Percentiles rank a stretch among this genome's conserved stretches.
Conservation (phyloP, 495 filamentous ascomycete genomes). For the Penicillium riverlandense region DNA sequence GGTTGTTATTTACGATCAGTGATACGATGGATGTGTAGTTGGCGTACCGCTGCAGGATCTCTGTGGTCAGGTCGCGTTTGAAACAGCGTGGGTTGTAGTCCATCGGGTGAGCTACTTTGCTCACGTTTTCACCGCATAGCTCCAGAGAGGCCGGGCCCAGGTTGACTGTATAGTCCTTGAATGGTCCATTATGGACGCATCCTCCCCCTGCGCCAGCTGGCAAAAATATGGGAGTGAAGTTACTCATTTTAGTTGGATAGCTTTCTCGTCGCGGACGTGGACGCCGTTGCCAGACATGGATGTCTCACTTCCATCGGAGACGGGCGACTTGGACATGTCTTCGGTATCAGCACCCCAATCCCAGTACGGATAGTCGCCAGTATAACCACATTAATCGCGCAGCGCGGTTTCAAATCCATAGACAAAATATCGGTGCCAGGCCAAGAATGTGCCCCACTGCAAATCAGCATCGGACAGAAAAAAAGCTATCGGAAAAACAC, state of each 20-base stretch:
- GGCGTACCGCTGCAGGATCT: constrained; percentile 34
- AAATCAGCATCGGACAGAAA: not conserved
- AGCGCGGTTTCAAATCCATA: constrained; percentile 60
- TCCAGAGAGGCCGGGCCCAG: constrained; percentile 43
- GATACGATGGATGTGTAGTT: constrained; percentile 42
- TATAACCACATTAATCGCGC: constrained; percentile 64
- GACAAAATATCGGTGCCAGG: constrained; percentile 66
- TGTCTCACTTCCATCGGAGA: constrained; percentile 56
- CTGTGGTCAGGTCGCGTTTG: constrained; percentile 53
- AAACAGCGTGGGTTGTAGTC: constrained; percentile 59
- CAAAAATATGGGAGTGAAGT: constrained; percentile 20
- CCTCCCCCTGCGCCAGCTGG: constrained; percentile 54
- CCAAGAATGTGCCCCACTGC: constrained; percentile 52
- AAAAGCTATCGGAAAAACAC: not conserved
- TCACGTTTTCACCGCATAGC: constrained; percentile 14
- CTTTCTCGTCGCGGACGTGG: constrained; percentile 27
- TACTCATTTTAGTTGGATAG: constrained; percentile 12
- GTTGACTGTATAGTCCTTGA: constrained; percentile 41
- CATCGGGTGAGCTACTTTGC: constrained; percentile 13
- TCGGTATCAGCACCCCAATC: constrained; percentile 51
- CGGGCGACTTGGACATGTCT: constrained; percentile 46
- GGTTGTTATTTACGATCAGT: constrained; percentile 36
- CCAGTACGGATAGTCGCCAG: constrained; percentile 51
- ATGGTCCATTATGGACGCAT: constrained; percentile 55
- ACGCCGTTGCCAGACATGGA: constrained; percentile 58